Base-by-base conservation (phyloP, 306 rosid species). In the Trifolium fragiferum region DNA sequence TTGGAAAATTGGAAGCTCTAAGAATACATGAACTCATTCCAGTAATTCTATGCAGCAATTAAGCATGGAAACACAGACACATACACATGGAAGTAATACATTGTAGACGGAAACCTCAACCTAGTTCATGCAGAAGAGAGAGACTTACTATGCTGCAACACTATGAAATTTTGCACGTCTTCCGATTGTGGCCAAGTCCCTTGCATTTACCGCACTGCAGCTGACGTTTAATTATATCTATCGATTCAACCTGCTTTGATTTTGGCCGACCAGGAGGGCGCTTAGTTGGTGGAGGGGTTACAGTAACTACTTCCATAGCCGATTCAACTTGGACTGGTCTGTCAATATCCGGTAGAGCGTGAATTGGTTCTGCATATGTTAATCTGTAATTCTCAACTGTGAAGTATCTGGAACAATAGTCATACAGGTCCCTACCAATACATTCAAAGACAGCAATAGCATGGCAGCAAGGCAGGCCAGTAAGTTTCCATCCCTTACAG, bases 181-280 rank as follows among this genome's bases (percentile, higher is more conserved):
- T 94, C 89, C 84, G 89, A 76, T 94, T 94, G 86, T 94, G 99
- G 66, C 99, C 99, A 76, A 94, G 96, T 61, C 92, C 97, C 82
- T 94, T 94, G 88, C 99, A 92, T 71, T 88, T 94, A 79, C 99
- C 84, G 71, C 99, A 94, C 80, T 94, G 99, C 46, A 94, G 95
- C 75, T 92, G 97, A 6, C 96, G 95, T 82, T 94, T 94, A 55
- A 90, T 85, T 47, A 92, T 74, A 76, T 94, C 99, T 43, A 85
- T 44, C 15, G 96, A 62, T 40, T 91, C 95, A 10, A 74, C 69
- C 68, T 85, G 89, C 87, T 94, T 91, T 82, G 74, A 72, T 86
- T 87, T 94, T 9, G 99, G 99, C 66, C 97, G 96, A 68, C 99
- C 96, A 7, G 95, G 99, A 7, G 97, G 91, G 60, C 99, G 89